These are phyloP conservation scores for Groenewaldozyma auringiensis DNA, from an alignment of 1,139 yeast species.

Conservation along the genomic window DNA sequence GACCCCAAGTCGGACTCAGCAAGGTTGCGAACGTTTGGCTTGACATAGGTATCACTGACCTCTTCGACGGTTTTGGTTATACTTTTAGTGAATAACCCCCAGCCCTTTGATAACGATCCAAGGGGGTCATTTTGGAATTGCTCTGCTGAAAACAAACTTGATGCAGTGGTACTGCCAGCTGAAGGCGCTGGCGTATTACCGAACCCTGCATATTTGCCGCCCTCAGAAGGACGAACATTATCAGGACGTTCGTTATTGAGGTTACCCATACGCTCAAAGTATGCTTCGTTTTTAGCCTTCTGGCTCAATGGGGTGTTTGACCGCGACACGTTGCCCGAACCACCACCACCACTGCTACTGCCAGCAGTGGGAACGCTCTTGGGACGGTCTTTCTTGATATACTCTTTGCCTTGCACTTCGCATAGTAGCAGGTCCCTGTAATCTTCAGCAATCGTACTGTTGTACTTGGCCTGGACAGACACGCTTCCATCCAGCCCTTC, in stretches of 20 bases:
- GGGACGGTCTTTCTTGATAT: conserved; percentile 39
- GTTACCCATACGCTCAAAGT: conserved; percentile 72
- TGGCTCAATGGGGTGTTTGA: conserved; percentile 26
- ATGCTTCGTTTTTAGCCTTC: conserved; percentile 64
- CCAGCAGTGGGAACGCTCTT: conserved; percentile 24
- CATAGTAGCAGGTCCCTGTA: conserved; percentile 77
- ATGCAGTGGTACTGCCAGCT: conserved; percentile 33
- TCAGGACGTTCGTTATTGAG: conserved; percentile 69
- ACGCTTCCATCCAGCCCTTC: conserved; percentile 65
- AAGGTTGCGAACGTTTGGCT: conserved; percentile 77
- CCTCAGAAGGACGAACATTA: conserved; percentile 82
- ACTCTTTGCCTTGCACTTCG: conserved; percentile 64
- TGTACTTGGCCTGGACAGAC: conserved; percentile 70
- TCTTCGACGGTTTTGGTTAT: conserved; percentile 78
- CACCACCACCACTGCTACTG: not conserved
- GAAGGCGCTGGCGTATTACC: conserved; percentile 66
- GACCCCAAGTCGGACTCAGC: conserved; percentile 71
- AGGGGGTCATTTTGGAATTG: conserved; percentile 79
- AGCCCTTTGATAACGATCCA: conserved; percentile 82
- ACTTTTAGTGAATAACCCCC: conserved; percentile 84
- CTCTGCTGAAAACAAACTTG: conserved; percentile 48
- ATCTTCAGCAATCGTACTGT: conserved; percentile 88
- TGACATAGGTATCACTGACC: conserved; percentile 80
- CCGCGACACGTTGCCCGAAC: no score
- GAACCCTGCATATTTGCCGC: conserved; percentile 88